phyloP scores from a whole-genome alignment of 1,284 basidiomycete species.

The Puccinia novopanici region DNA sequence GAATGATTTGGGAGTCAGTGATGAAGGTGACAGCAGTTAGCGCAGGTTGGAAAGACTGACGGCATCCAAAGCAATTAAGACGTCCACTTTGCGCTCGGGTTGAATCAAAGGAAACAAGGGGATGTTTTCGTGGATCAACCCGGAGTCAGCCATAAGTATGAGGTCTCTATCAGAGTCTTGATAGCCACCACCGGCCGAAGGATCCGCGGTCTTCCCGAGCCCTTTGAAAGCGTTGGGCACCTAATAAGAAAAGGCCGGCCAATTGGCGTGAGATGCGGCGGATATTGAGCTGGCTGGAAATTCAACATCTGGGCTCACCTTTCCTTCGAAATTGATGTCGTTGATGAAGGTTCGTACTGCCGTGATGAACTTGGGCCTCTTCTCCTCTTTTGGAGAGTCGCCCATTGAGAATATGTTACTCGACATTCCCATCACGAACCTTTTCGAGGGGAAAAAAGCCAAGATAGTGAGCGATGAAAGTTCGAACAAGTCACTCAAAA shows the following conservation, averaged over 20 bases:
- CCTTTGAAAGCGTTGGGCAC: slow-evolving; percentile 46
- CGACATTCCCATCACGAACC: slow-evolving; percentile 48
- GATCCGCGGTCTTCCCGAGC: not conserved
- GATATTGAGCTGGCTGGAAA: not conserved
- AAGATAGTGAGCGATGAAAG: not conserved
- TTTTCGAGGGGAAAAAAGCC: not conserved
- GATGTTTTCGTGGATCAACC: slow-evolving; percentile 38
- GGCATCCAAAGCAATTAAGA: slow-evolving; percentile 43
- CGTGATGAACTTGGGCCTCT: not conserved
- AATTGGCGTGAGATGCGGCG: no score
- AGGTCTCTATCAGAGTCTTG: slow-evolving; percentile 35
- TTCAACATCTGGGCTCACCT: no score
- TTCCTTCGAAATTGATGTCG: slow-evolving; percentile 43
- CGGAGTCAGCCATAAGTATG: slow-evolving; percentile 45
- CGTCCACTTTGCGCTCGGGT: slow-evolving; percentile 42
- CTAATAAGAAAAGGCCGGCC: not conserved
- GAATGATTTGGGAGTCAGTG: not conserved
- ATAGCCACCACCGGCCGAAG: not conserved
- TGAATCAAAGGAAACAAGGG: slow-evolving; percentile 48
- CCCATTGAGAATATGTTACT: slow-evolving; percentile 35
- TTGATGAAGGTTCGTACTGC: slow-evolving; percentile 19
- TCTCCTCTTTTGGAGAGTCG: slow-evolving; percentile 28
- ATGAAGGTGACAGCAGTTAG: not conserved
- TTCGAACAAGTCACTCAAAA: not conserved
- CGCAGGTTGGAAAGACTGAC: slow-evolving; percentile 19